A percentile compares a stretch with the other conserved stretches of the same genome.
Evolutionary conservation across 306 rosid species (phyloP).

Genomic region (Prosopis cineraria): DNA sequence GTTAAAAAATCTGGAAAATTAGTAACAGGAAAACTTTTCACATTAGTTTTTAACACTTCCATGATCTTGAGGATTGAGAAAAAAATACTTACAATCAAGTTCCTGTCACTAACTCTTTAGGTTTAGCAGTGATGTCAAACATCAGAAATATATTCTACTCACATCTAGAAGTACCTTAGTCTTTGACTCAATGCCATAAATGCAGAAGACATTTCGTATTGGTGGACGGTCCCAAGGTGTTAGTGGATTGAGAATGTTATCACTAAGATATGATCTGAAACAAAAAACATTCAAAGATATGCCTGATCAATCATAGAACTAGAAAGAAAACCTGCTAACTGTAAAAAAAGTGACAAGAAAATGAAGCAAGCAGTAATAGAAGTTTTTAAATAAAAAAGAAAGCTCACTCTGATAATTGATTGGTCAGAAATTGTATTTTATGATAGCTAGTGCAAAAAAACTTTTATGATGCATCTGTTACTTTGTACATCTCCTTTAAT

Average conservation of each 20-base stretch:
- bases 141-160: constrained; percentile 25
- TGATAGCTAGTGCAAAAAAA: constrained; percentile 18
- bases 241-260: constrained; percentile 91
- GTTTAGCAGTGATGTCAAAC: constrained; percentile 22
- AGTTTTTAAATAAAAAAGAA: constrained; percentile 12
- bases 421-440: constrained; percentile 23
- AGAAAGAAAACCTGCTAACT: constrained; percentile 10
- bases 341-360: not conserved
- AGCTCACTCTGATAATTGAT: constrained; percentile 2
- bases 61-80: not conserved
- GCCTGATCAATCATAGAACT: constrained; percentile 28
- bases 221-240: constrained; percentile 99
- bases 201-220: constrained; percentile 84
- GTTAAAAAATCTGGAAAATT: constrained; percentile 11
- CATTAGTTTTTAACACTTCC: constrained; percentile 25
- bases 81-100: not conserved
- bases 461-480: not conserved
- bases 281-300: constrained; percentile 28
- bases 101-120: constrained; percentile 23
- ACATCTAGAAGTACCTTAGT: constrained; percentile 72
- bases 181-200: constrained; percentile 78
- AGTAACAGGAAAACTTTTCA: not conserved
- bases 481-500: not conserved
- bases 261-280: constrained; percentile 82
- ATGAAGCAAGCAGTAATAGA: constrained; percentile 9